These are phyloP conservation scores for Aureobasidium musti DNA, from an alignment of 2,329 filamentous ascomycete species.

Conservation along the genomic window DNA sequence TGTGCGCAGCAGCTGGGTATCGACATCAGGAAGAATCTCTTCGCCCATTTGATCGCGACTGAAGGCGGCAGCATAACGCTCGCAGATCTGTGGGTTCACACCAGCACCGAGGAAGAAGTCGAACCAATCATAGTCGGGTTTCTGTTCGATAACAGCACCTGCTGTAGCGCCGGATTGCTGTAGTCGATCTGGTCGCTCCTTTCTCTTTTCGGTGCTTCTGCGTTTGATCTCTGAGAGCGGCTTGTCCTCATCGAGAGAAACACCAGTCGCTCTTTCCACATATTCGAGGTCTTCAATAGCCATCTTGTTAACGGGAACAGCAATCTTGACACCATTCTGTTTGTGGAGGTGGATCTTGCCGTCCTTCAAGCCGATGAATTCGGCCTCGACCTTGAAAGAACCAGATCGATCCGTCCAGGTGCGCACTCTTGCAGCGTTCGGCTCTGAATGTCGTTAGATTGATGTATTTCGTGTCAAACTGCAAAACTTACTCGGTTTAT, in stretches of 20 bases:
- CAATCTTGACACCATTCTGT: slow-evolving; percentile 96
- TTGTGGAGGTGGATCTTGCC: slow-evolving; percentile 98
- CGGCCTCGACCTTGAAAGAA: slow-evolving; percentile 95
- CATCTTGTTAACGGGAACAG: slow-evolving; percentile 94
- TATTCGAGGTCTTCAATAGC: slow-evolving; percentile 92
- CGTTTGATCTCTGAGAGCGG: slow-evolving; percentile 79
- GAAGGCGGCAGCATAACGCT: slow-evolving; percentile 90
- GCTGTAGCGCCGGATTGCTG: slow-evolving; percentile 40
- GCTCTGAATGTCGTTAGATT: slow-evolving; percentile 57
- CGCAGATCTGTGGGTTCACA: slow-evolving; percentile 88
- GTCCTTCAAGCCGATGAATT: slow-evolving; percentile 91
- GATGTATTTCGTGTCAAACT: not conserved
- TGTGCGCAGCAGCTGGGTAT: slow-evolving; percentile 76
- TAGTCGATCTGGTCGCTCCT: slow-evolving; percentile 46
- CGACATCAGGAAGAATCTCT: slow-evolving; percentile 86
- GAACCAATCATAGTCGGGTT: slow-evolving; percentile 94
- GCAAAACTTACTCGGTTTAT: slow-evolving; percentile 69
- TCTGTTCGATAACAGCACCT: slow-evolving; percentile 66
- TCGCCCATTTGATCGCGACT: slow-evolving; percentile 93
- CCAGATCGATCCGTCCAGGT: slow-evolving; percentile 95
- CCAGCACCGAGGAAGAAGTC: slow-evolving; percentile 95
- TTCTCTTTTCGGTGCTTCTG: slow-evolving; percentile 51
- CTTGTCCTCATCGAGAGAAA: slow-evolving; percentile 88
- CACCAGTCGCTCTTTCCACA: slow-evolving; percentile 82
- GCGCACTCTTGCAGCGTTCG: slow-evolving; percentile 77